Percentiles rank a stretch among this genome's conserved stretches.
phyloP scores from a whole-genome alignment of 345 rosid genomes.

The Microthlaspi erraticum region DNA sequence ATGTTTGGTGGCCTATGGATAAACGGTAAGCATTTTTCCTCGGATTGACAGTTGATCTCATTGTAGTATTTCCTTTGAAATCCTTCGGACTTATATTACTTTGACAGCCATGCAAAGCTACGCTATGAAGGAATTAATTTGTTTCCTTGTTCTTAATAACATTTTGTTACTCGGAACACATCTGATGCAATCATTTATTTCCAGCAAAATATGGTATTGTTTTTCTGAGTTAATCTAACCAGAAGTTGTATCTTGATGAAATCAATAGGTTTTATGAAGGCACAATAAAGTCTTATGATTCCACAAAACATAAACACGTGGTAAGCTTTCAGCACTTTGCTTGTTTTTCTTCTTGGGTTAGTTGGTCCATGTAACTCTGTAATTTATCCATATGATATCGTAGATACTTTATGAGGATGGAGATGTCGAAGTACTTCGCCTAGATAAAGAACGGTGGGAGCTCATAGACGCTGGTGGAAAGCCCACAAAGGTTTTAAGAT shows the following conservation, averaged over 20 bases:
- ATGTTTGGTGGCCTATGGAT: conserved; percentile 99
- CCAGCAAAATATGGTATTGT: conserved; percentile 6
- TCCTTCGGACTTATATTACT: not conserved
- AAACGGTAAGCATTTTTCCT: conserved; percentile 65
- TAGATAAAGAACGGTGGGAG: conserved; percentile 94
- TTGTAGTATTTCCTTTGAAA: not conserved
- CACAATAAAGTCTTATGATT: conserved; percentile 86
- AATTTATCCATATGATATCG: conserved; percentile 21
- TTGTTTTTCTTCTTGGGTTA: conserved; percentile 16
- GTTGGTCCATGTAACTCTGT: conserved; percentile 10
- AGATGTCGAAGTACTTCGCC: conserved; percentile 88
- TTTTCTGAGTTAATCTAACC: conserved; percentile 22
- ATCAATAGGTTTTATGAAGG: conserved; percentile 89
- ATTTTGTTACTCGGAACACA: conserved; percentile 12
- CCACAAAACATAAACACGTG: conserved; percentile 82
- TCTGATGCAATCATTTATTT: conserved; percentile 18
- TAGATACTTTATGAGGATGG: conserved; percentile 94
- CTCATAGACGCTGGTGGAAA: conserved; percentile 65
- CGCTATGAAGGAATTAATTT: conserved; percentile 6
- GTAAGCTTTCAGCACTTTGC: conserved; percentile 52
- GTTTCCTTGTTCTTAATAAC: conserved; percentile 9
- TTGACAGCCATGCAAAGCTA: conserved; percentile 19
- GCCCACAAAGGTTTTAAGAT: conserved; percentile 58
- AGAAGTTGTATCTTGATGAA: conserved; percentile 26
- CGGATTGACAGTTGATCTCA: conserved; percentile 24